Conservation (phyloP, 495 filamentous ascomycete genomes). For the Immersiella caudata region DNA sequence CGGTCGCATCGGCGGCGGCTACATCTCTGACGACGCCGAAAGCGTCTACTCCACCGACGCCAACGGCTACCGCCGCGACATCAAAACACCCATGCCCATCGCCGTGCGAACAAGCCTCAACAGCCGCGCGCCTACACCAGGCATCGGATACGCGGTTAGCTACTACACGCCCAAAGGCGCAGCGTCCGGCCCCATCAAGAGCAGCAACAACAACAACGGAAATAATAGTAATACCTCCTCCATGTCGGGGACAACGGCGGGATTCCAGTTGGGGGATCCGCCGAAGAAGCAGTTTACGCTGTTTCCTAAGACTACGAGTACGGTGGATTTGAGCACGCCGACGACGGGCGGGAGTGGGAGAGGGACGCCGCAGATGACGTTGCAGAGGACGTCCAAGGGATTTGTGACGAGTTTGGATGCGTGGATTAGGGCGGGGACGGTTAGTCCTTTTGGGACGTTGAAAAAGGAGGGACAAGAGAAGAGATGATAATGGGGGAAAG, state of each 20-base stretch:
- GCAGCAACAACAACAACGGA: background rate
- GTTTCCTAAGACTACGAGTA: slow-evolving; percentile 28
- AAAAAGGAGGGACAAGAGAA: slow-evolving; percentile 18
- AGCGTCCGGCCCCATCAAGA: background rate
- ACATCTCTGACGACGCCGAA: slow-evolving; percentile 9
- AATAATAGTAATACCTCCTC: background rate
- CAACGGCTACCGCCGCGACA: slow-evolving; percentile 22
- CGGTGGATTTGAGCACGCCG: slow-evolving; percentile 28
- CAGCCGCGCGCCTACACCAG: background rate
- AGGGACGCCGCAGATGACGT: slow-evolving; percentile 1
- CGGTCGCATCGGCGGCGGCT: slow-evolving; percentile 2
- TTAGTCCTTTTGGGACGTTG: slow-evolving; percentile 38
- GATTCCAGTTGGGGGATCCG: slow-evolving; percentile 30
- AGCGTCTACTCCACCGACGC: slow-evolving; percentile 18
- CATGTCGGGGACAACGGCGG: slow-evolving; percentile 6
- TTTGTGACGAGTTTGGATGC: slow-evolving; percentile 30
- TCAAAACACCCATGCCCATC: slow-evolving; percentile 23
- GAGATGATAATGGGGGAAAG: background rate
- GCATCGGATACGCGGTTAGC: slow-evolving; percentile 24
- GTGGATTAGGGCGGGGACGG: slow-evolving; percentile 35
- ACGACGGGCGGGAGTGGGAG: slow-evolving; percentile 26
- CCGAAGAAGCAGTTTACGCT: slow-evolving; percentile 33
- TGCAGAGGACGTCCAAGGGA: slow-evolving; percentile 12
- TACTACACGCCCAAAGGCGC: slow-evolving; percentile 18
- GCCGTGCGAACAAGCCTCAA: slow-evolving; percentile 16